These are phyloP conservation scores for Komagataella pseudopastoris DNA, from an alignment of 805 yeast genomes.

Conservation along the genomic window DNA sequence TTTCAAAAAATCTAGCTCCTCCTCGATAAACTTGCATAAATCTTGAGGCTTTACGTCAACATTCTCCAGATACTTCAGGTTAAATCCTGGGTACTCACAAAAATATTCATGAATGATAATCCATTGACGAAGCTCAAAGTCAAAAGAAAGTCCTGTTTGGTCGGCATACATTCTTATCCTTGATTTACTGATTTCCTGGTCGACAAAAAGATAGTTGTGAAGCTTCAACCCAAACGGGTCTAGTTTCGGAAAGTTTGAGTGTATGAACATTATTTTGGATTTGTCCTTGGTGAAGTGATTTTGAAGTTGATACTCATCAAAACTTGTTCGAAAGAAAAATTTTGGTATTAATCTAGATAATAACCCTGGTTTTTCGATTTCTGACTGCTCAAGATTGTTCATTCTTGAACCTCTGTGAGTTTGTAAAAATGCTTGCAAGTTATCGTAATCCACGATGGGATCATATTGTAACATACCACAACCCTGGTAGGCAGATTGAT, in stretches of 20 bases:
- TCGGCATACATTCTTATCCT: constrained; percentile 15
- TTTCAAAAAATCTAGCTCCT: constrained; percentile 31
- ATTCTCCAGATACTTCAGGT: constrained; percentile 11
- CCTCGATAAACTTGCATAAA: constrained; percentile 37
- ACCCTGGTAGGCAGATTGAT: constrained; percentile 23
- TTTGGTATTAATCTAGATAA: neutral
- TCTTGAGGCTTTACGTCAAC: constrained; percentile 18
- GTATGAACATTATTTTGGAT: constrained; percentile 27
- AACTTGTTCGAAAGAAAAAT: constrained; percentile 2
- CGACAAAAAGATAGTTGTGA: constrained; percentile 19
- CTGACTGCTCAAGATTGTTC: neutral
- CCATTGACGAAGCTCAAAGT: constrained; percentile 52
- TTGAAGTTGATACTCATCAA: constrained; percentile 7
- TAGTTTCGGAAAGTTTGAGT: constrained; percentile 40
- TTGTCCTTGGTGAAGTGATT: constrained; percentile 12
- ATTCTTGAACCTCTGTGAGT: constrained; percentile 3
- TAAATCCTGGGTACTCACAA: constrained; percentile 11
- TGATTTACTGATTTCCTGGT: constrained; percentile 3
- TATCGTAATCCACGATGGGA: constrained; percentile 27
- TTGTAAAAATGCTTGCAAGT: constrained; percentile 8
- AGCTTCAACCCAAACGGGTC: constrained; percentile 27
- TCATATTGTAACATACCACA: constrained; percentile 47
- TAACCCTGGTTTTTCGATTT: neutral
- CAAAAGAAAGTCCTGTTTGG: constrained; percentile 23
- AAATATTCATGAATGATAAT: constrained; percentile 27